phyloP scores from a whole-genome alignment of 768 basidiomycete species.

The Rhizopogon vulgaris region DNA sequence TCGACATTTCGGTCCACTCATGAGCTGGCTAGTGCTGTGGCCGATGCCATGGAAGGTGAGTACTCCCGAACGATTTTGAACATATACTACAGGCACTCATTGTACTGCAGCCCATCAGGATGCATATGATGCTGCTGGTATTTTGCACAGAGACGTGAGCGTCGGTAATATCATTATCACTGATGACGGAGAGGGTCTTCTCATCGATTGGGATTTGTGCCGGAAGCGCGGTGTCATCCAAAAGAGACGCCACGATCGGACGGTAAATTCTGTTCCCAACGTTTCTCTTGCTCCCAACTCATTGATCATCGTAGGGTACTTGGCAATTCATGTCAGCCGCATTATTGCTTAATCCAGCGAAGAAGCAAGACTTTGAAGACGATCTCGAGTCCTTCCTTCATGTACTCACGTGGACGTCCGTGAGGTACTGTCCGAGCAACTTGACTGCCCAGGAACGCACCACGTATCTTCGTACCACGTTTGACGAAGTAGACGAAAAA shows the following conservation, averaged over 20 bases:
- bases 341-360: conserved; percentile 12
- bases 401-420: conserved; percentile 10
- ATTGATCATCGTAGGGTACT: conserved; percentile 17
- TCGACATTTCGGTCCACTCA: background rate
- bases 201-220: conserved; percentile 23
- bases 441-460: background rate
- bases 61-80: background rate
- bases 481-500: too few species aligned
- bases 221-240: background rate
- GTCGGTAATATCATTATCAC: conserved; percentile 18
- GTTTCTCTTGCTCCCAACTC: background rate
- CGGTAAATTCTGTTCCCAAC: background rate
- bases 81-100: background rate
- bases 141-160: conserved; percentile 26
- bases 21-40: background rate
- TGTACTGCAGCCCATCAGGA: conserved; percentile 13
- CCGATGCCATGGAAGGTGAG: background rate
- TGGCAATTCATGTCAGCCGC: conserved; percentile 25
- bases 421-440: conserved; percentile 12
- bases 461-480: too few species aligned
- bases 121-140: conserved; percentile 8
- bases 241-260: background rate
- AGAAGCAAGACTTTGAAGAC: conserved; percentile 19
- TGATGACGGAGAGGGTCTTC: conserved; percentile 7
- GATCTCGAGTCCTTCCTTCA: conserved; percentile 29